Conservation (phyloP, 1,284 basidiomycete species). For the Rhodotorula sp. region DNA sequence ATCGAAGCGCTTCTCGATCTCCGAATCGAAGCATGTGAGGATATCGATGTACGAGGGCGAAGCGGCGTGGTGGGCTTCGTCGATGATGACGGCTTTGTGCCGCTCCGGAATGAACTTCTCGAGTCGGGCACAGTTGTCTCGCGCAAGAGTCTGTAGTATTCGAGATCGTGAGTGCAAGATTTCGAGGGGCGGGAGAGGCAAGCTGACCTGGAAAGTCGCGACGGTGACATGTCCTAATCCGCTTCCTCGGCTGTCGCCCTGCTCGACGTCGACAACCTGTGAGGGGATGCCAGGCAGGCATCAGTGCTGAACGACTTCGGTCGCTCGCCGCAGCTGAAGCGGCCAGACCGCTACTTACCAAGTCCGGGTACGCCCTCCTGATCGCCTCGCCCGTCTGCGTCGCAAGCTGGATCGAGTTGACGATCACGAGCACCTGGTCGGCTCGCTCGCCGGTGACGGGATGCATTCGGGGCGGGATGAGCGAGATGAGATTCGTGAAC, state of each 20-base stretch:
- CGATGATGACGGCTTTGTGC: slow-evolving; percentile 81
- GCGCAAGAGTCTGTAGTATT: slow-evolving; percentile 14
- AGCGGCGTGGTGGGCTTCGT: slow-evolving; percentile 93
- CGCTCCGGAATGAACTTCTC: slow-evolving; percentile 71
- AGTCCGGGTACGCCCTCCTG: slow-evolving; percentile 63
- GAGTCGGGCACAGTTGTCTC: slow-evolving; percentile 53
- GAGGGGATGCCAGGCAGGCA: not conserved
- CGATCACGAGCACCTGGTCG: slow-evolving; percentile 70
- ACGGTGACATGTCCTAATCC: slow-evolving; percentile 73
- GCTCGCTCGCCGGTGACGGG: slow-evolving; percentile 49
- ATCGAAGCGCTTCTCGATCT: slow-evolving; percentile 9
- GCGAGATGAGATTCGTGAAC: slow-evolving; percentile 69
- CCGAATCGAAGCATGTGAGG: slow-evolving; percentile 67
- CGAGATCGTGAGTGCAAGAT: not conserved
- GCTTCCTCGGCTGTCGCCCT: slow-evolving; percentile 75
- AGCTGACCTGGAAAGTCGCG: slow-evolving; percentile 34
- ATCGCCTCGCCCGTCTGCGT: slow-evolving; percentile 79
- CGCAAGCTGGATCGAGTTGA: slow-evolving; percentile 84
- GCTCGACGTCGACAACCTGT: slow-evolving; percentile 79
- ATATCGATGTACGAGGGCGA: slow-evolving; percentile 80
- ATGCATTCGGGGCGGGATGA: slow-evolving; percentile 17
- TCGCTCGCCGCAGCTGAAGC: too few relatives aligned
- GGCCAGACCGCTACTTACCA: too few relatives aligned
- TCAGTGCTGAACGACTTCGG: not conserved
- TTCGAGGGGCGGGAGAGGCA: too few relatives aligned